A percentile compares a stretch with the other conserved stretches of the same genome.
Conservation (phyloP, 768 basidiomycete genomes). For the Termitomyces sp. region DNA sequence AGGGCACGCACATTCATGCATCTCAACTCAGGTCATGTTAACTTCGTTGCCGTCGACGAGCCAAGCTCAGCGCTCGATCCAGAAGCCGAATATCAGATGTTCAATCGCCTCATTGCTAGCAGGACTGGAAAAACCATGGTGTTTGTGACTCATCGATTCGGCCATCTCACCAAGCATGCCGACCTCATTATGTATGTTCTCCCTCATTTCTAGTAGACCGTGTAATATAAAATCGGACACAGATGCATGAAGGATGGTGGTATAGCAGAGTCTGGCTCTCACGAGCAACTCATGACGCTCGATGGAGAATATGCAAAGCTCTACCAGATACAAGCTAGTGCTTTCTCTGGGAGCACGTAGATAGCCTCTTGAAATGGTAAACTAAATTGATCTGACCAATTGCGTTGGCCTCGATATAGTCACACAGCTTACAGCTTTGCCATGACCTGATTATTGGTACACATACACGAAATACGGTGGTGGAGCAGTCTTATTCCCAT, state of each 20-base stretch:
- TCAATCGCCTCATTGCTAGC: slow-evolving; percentile 24
- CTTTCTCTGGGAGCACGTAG: slow-evolving; percentile 18
- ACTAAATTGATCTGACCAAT: too few relatives aligned
- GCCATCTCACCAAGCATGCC: slow-evolving; percentile 31
- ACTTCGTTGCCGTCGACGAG: slow-evolving; percentile 42
- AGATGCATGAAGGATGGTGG: slow-evolving; percentile 36
- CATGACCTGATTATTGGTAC: too few relatives aligned
- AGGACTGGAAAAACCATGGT: slow-evolving; percentile 36
- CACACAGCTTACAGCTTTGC: too few relatives aligned
- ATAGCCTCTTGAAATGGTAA: not conserved
- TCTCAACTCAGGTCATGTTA: slow-evolving; percentile 22
- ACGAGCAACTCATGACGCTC: slow-evolving; percentile 26
- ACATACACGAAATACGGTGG: too few relatives aligned
- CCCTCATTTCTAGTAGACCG: not conserved
- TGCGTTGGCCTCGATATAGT: too few relatives aligned
- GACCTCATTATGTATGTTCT: slow-evolving; percentile 30
- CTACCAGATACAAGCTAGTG: slow-evolving; percentile 30
- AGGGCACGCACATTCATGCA: slow-evolving; percentile 30
- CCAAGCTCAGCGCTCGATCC: slow-evolving; percentile 47
- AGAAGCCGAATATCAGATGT: slow-evolving; percentile 35
- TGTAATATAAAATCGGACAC: not conserved
- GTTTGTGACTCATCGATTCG: slow-evolving; percentile 36
- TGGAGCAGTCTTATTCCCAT: too few relatives aligned
- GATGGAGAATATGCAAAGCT: slow-evolving; percentile 31
- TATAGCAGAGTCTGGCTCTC: slow-evolving; percentile 28